phyloP scores from a whole-genome alignment of 495 filamentous ascomycete species.

The Lasiosphaeria hispida region DNA sequence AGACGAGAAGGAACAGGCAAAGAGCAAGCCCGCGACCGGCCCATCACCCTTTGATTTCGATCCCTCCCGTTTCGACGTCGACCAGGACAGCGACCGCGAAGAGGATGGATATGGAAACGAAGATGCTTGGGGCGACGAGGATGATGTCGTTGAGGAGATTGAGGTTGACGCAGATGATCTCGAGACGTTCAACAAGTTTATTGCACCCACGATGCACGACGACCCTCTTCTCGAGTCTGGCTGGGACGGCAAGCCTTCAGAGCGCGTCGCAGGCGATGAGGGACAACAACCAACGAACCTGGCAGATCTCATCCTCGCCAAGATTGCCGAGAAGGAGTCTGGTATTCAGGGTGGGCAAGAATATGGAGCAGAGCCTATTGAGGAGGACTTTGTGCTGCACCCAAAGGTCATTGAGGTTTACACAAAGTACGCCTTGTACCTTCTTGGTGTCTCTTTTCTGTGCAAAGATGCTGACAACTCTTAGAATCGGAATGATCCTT shows the following conservation, averaged over 20 bases:
- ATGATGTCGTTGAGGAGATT: slow-evolving; percentile 70
- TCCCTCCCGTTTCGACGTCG: slow-evolving; percentile 37
- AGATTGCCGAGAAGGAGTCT: slow-evolving; percentile 90
- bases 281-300: slow-evolving; percentile 66
- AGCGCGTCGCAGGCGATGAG: slow-evolving; percentile 45
- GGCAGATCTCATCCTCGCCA: slow-evolving; percentile 86
- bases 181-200: slow-evolving; percentile 85
- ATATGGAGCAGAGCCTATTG: slow-evolving; percentile 42
- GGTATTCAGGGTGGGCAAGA: slow-evolving; percentile 44
- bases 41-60: slow-evolving; percentile 46
- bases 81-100: slow-evolving; percentile 26
- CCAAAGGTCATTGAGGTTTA: slow-evolving; percentile 93
- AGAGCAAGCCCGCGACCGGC: slow-evolving; percentile 4
- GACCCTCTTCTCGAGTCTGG: slow-evolving; percentile 51
- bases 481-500: slow-evolving; percentile 79
- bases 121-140: slow-evolving; percentile 65
- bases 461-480: slow-evolving; percentile 9
- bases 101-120: slow-evolving; percentile 51
- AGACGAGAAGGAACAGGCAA: slow-evolving; percentile 39
- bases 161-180: slow-evolving; percentile 89
- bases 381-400: slow-evolving; percentile 82
- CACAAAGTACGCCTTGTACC: slow-evolving; percentile 61
- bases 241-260: slow-evolving; percentile 42
- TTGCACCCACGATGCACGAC: slow-evolving; percentile 57
- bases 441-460: slow-evolving; percentile 2